Percentiles rank a stretch among this genome's conserved stretches.
phyloP scores from a whole-genome alignment of 768 basidiomycete species.

The Pleurotus eryngii region DNA sequence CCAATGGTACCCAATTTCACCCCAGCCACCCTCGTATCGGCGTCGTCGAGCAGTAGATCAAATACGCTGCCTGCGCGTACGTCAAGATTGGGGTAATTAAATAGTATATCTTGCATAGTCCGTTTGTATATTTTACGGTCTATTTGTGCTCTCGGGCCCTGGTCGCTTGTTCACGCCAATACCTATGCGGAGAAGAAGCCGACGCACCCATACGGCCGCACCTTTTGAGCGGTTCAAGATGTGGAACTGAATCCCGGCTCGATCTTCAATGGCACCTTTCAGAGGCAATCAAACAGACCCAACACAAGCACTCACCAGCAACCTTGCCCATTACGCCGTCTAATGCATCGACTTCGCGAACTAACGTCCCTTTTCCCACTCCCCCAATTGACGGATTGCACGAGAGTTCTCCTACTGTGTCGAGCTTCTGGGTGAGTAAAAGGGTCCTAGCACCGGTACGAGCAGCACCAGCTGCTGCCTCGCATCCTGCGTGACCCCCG shows the following conservation, averaged over 20 bases:
- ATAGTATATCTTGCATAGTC: constrained; percentile 72
- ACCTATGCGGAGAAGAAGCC: not conserved
- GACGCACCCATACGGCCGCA: constrained; percentile 83
- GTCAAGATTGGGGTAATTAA: constrained; percentile 65
- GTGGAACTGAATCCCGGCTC: constrained; percentile 86
- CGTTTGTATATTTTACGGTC: constrained; percentile 81
- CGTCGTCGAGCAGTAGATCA: constrained; percentile 71
- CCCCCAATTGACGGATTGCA: constrained; percentile 94
- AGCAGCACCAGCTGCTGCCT: constrained; percentile 85
- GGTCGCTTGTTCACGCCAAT: constrained; percentile 2
- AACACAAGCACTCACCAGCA: constrained; percentile 52
- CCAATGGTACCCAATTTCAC: constrained; percentile 55
- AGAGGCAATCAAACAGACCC: not conserved
- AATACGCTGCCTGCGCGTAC: constrained; percentile 73
- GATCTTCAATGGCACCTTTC: constrained; percentile 44
- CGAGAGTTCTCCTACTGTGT: constrained; percentile 79
- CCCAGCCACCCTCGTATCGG: constrained; percentile 57
- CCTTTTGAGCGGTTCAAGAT: constrained; percentile 85
- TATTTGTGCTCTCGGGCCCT: constrained; percentile 90
- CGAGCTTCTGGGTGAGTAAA: constrained; percentile 76
- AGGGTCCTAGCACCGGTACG: constrained; percentile 79
- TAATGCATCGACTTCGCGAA: constrained; percentile 88
- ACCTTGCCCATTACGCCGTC: constrained; percentile 84
- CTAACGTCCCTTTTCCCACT: constrained; percentile 87
- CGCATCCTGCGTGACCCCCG: constrained; percentile 91